phyloP scores from a whole-genome alignment of 176 grass and related monocot genomes.

The Bolboschoenus planiculmis region DNA sequence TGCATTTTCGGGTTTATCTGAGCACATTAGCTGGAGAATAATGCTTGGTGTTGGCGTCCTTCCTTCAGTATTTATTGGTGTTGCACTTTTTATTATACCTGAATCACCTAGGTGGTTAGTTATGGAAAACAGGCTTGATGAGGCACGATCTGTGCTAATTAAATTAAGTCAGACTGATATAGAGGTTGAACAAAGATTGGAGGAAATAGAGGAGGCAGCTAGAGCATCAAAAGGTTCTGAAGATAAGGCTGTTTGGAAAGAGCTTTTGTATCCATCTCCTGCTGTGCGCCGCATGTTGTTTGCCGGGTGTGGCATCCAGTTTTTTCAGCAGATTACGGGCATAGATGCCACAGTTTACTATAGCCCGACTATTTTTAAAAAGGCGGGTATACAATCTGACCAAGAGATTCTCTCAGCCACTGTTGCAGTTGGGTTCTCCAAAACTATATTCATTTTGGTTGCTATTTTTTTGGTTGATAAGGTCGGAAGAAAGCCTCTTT shows the following conservation, averaged over 20 bases:
- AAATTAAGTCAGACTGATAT: conserved; percentile 68
- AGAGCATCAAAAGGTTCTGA: conserved; percentile 38
- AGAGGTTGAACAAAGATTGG: conserved; percentile 57
- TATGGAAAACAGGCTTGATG: conserved; percentile 66
- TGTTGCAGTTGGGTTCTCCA: conserved; percentile 74
- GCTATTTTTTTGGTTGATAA: conserved; percentile 85
- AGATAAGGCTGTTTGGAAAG: conserved; percentile 70
- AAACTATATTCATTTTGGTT: conserved; percentile 80
- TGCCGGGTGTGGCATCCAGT: conserved; percentile 68
- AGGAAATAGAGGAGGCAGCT: conserved; percentile 72
- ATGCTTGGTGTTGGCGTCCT: conserved; percentile 85
- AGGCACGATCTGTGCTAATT: conserved; percentile 51
- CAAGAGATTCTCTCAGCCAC: conserved; percentile 75
- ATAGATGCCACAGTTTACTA: conserved; percentile 95
- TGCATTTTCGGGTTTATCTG: conserved; percentile 67
- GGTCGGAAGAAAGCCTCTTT: conserved; percentile 75
- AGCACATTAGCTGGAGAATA: conserved; percentile 90
- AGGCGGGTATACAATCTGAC: conserved; percentile 78
- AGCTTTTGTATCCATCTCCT: conserved; percentile 67
- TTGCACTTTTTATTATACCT: conserved; percentile 74
- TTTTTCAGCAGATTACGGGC: conserved; percentile 88
- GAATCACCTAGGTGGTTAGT: conserved; percentile 91
- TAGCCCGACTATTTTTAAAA: conserved; percentile 72
- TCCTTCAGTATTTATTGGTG: conserved; percentile 74
- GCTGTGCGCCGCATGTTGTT: conserved; percentile 56